Conservation (phyloP, 352 stramenopile species). For the Saprolegnia parasitica region DNA sequence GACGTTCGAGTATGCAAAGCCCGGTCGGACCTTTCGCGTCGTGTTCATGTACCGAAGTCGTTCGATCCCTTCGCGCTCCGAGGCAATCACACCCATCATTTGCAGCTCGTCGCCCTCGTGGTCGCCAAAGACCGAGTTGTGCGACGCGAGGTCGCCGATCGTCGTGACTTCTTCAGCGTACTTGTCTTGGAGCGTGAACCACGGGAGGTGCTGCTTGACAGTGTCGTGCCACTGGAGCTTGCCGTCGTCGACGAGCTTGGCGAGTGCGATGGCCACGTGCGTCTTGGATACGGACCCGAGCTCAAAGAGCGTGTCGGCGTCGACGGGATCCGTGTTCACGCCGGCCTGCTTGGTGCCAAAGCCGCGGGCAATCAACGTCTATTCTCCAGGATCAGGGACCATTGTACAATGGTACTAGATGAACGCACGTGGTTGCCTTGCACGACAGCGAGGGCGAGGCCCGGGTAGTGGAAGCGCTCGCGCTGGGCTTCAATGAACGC, state of each 20-base stretch:
- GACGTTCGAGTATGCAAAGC: constrained; percentile 50
- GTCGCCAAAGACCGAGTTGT: constrained; percentile 53
- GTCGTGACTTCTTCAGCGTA: constrained; percentile 49
- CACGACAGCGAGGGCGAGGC: not conserved
- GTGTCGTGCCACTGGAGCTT: constrained; percentile 49
- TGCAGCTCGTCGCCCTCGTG: constrained; percentile 36
- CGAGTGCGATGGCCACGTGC: constrained; percentile 40
- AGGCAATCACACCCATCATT: constrained; percentile 30
- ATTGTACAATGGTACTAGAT: not conserved
- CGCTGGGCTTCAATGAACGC: not conserved
- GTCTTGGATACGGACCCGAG: constrained; percentile 66
- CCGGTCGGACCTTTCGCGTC: constrained; percentile 41
- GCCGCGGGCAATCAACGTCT: constrained; percentile 24
- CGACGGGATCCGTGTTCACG: constrained; percentile 32
- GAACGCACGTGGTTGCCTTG: not conserved
- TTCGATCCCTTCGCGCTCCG: constrained; percentile 38
- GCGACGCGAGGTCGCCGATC: constrained; percentile 46
- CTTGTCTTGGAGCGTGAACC: constrained; percentile 53
- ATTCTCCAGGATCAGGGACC: not conserved
- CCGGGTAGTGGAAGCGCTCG: not conserved
- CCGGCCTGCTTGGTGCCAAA: constrained; percentile 22
- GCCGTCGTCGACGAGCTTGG: constrained; percentile 40
- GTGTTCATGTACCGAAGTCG: constrained; percentile 40
- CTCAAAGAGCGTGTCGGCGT: constrained; percentile 50
- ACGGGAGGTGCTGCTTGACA: constrained; percentile 51